These are phyloP conservation scores for Stemphylium lycopersici DNA, from an alignment of 2,329 filamentous ascomycete species.

Conservation along the genomic window DNA sequence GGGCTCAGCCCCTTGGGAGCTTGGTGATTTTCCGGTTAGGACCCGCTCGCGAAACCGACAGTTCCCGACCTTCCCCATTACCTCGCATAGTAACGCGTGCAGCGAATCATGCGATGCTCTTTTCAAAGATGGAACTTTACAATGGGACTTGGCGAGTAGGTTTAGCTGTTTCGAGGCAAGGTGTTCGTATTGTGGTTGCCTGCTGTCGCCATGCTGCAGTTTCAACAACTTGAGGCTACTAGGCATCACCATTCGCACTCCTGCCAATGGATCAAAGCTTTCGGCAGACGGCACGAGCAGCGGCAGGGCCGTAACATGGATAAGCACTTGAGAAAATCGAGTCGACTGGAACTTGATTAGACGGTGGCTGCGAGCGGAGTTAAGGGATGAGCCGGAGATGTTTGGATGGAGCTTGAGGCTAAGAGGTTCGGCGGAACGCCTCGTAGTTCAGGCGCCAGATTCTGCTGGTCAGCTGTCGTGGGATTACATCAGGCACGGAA, in stretches of 20 bases:
- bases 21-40: constrained; percentile 25
- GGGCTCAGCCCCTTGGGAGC: constrained; percentile 28
- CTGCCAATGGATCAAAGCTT: constrained; percentile 33
- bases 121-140: neutral
- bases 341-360: constrained; percentile 33
- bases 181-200: constrained; percentile 20
- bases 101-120: constrained; percentile 7
- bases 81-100: constrained; percentile 3
- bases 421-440: constrained; percentile 22
- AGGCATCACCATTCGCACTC: constrained; percentile 41
- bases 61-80: constrained; percentile 15
- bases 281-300: constrained; percentile 25
- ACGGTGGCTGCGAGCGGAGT: constrained; percentile 33
- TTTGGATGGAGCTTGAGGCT: constrained; percentile 18
- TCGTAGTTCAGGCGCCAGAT: constrained; percentile 28
- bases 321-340: constrained; percentile 22
- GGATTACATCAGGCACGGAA: constrained; percentile 29
- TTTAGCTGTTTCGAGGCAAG: neutral
- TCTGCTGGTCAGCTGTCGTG: constrained; percentile 41
- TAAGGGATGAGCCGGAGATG: constrained; percentile 35
- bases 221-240: constrained; percentile 25
- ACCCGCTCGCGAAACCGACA: constrained; percentile 17
- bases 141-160: constrained; percentile 3
- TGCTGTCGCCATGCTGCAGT: constrained; percentile 5
- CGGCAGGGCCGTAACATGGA: constrained; percentile 24